Evolutionary conservation across 352 stramenopile species (phyloP).

Genomic region (Globisporangium barbulae): DNA sequence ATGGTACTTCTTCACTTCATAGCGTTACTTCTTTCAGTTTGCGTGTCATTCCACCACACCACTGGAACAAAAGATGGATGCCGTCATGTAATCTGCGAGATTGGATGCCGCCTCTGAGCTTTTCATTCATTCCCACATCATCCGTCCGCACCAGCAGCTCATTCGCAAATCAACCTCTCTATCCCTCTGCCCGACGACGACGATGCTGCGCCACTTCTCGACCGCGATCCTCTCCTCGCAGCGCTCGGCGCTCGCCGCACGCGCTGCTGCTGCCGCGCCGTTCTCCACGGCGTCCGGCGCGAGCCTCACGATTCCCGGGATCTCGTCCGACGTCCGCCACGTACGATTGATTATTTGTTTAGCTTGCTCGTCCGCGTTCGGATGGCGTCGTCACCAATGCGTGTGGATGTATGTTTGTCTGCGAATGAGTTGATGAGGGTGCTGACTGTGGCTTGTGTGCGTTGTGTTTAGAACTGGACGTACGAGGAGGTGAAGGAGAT

Average conservation of each 20-base stretch:
- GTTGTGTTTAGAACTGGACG: constrained; percentile 86
- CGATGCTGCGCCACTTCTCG: constrained; percentile 46
- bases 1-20: constrained; percentile 28
- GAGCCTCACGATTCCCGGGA: constrained; percentile 60
- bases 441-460: neutral
- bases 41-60: neutral
- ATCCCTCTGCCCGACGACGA: neutral
- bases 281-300: constrained; percentile 30
- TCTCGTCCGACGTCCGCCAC: constrained; percentile 63
- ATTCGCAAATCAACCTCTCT: neutral
- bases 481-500: constrained; percentile 94
- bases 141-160: constrained; percentile 16
- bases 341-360: constrained; percentile 17
- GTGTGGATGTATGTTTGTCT: neutral
- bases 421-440: neutral
- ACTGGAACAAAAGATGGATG: constrained; percentile 1
- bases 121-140: constrained; percentile 6
- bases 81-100: neutral
- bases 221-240: constrained; percentile 22
- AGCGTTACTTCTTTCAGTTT: constrained; percentile 14
- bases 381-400: neutral
- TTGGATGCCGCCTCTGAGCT: neutral
- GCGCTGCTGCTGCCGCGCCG: constrained; percentile 10
- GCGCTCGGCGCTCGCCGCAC: constrained; percentile 4
- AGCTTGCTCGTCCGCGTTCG: neutral